Percentiles rank a stretch among this genome's conserved stretches.
phyloP scores from a whole-genome alignment of 768 basidiomycete species.

The Russula earlei region DNA sequence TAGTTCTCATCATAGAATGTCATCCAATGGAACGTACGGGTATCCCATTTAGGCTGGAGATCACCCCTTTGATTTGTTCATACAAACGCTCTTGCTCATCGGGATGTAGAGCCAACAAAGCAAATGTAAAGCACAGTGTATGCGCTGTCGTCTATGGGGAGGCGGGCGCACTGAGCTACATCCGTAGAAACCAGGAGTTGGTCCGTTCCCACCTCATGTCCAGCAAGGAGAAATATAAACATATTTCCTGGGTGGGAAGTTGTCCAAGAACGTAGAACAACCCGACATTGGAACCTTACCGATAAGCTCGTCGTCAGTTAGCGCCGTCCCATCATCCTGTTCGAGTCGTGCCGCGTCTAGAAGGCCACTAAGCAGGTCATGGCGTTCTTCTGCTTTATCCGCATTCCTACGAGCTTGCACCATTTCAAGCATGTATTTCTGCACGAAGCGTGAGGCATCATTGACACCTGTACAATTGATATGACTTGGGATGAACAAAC shows the following conservation, averaged over 20 bases:
- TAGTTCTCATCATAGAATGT: background rate
- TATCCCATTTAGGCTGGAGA: constrained; percentile 21
- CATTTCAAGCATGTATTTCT: constrained; percentile 26
- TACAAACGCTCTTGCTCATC: constrained; percentile 35
- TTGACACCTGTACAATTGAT: background rate
- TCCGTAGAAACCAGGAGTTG: too few species aligned
- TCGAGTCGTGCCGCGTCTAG: constrained; percentile 20
- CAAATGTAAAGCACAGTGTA: constrained; percentile 32
- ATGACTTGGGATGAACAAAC: constrained; percentile 22
- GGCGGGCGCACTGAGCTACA: too few species aligned
- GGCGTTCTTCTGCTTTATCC: constrained; percentile 18
- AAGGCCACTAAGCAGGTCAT: constrained; percentile 25
- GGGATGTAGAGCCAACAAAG: constrained; percentile 32
- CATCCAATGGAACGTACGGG: background rate
- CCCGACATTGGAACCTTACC: too few species aligned
- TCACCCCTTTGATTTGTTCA: constrained; percentile 28
- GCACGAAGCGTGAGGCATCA: background rate
- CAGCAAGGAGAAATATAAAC: constrained; percentile 29
- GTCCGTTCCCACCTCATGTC: constrained; percentile 24
- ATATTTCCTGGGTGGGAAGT: constrained; percentile 15
- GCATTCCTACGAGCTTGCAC: constrained; percentile 14
- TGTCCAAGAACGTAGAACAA: too few species aligned
- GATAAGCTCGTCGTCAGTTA: constrained; percentile 14
- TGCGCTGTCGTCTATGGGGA: constrained; percentile 32
- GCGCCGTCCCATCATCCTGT: constrained; percentile 5